These are phyloP conservation scores for Elsinoe perseae DNA, from an alignment of 2,329 filamentous ascomycete species.

Conservation along the genomic window DNA sequence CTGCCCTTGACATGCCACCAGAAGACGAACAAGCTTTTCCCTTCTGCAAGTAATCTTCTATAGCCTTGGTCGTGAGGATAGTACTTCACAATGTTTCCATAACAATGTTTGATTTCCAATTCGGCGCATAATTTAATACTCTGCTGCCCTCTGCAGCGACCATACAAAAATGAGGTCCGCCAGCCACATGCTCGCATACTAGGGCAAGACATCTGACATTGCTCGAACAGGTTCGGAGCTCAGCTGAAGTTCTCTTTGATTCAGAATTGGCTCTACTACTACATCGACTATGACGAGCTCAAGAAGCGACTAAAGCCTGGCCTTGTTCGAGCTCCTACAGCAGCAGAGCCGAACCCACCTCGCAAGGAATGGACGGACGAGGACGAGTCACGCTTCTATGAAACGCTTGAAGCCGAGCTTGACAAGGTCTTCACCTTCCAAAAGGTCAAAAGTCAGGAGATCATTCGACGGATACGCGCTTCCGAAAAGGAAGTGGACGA, in stretches of 20 bases:
- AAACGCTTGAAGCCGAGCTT: slow-evolving; percentile 78
- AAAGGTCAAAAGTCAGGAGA: slow-evolving; percentile 94
- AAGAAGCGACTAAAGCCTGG: slow-evolving; percentile 77
- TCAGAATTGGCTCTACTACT: slow-evolving; percentile 96
- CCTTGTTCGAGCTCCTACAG: slow-evolving; percentile 47
- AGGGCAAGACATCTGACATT: slow-evolving; percentile 4
- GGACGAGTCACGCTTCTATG: slow-evolving; percentile 82
- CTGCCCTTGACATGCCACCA: neutral
- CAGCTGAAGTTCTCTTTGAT: slow-evolving; percentile 93
- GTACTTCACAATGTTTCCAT: neutral
- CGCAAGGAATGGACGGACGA: slow-evolving; percentile 77
- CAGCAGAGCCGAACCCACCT: slow-evolving; percentile 29
- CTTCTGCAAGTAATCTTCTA: neutral
- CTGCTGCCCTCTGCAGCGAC: neutral
- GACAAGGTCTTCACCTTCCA: slow-evolving; percentile 98
- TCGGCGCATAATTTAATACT: neutral
- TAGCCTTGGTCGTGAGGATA: neutral
- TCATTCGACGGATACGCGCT: slow-evolving; percentile 77
- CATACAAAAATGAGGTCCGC: slow-evolving; percentile 1
- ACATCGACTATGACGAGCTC: slow-evolving; percentile 93
- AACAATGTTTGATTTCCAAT: neutral
- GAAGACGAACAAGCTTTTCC: neutral
- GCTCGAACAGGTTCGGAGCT: slow-evolving; percentile 67
- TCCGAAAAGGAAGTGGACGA: slow-evolving; percentile 86
- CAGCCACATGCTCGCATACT: neutral